Base-by-base conservation (phyloP, 768 basidiomycete genomes). In the Pleurotus tuber-regium region DNA sequence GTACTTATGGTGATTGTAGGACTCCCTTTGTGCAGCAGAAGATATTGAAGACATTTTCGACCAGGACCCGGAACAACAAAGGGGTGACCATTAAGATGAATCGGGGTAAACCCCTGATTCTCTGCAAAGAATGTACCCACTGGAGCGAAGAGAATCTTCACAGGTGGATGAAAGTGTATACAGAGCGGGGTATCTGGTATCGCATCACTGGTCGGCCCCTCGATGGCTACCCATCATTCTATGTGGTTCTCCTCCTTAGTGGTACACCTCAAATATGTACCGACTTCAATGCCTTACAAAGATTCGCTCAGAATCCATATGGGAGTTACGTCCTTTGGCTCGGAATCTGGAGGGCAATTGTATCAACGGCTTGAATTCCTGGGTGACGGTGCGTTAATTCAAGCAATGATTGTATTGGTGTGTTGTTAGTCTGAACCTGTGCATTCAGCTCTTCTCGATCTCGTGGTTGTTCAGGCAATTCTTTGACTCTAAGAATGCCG, bases 301-400 rank as follows among this genome's bases (percentile, higher is more conserved):
- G 62, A 7, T 66, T 85, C 8, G 63, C 87, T 42, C 52, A 66
- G 4, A 66, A 78, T 41, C 82, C 80, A 1, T 65, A 61, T 10
- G 85, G 86, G 9, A 70, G 62, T 16, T 63, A 64, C 19, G n/a
- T n/a, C n/a, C 74, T 87, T 58, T 89, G 87, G 87, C 68, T 66
- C 12, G 61, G 57, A 40, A 64, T 89, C 51, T 1, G 76, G 74
- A 10, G 73, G 73, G 8, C 70, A 80, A 4, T 89, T 87, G 2
- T 95, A 95, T 65, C 87, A 96, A 55, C 80, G 93, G 11, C 70
- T 94, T 9, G 93, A 96, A 59, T 94, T 92, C 59, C 75, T 96
- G 2, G 93, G 93, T 26, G 93, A 96, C 63, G 89, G 92, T 92
- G 63, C 69, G 83, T 63, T 21, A 4, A 39, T 41, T 38, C 33